Percentiles rank a stretch among this genome's conserved stretches.
phyloP scores from a whole-genome alignment of 305 asterid genomes.

The Striga hermonthica region DNA sequence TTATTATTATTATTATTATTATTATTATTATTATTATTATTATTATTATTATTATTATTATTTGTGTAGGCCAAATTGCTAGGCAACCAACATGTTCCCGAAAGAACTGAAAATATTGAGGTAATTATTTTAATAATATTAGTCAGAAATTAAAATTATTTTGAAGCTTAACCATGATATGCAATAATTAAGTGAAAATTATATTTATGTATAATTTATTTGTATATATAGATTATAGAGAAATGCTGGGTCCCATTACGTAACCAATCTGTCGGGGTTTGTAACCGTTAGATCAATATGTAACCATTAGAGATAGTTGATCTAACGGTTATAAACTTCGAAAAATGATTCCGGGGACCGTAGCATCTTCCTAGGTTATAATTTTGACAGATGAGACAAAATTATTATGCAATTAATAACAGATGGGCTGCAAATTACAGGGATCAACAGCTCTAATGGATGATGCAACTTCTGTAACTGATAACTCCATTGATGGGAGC shows the following conservation, averaged over 20 bases:
- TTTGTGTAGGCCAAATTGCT: slow-evolving; percentile 40
- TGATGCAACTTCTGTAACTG: slow-evolving; percentile 28
- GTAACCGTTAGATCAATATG: too few relatives aligned
- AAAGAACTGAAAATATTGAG: slow-evolving; percentile 32
- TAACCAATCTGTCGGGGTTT: too few relatives aligned
- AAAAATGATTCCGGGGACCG: too few relatives aligned
- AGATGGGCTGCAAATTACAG: slow-evolving; percentile 10
- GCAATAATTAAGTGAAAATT: too few relatives aligned
- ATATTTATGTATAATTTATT: neutral
- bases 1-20: too few relatives aligned
- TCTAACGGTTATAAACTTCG: too few relatives aligned
- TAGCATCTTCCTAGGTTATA: too few relatives aligned
- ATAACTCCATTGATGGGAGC: slow-evolving; percentile 16
- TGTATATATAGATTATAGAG: neutral
- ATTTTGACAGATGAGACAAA: neutral
- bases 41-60: too few relatives aligned
- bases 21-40: too few relatives aligned
- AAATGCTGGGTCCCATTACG: too few relatives aligned
- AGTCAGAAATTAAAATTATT: neutral
- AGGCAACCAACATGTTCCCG: slow-evolving; percentile 30
- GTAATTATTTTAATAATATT: slow-evolving; percentile 31
- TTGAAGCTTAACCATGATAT: neutral
- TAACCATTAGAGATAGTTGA: too few relatives aligned
- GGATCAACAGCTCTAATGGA: slow-evolving; percentile 27
- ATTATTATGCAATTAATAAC: neutral